Conservation (phyloP, 2,329 filamentous ascomycete species). For the Orbilia javanica region DNA sequence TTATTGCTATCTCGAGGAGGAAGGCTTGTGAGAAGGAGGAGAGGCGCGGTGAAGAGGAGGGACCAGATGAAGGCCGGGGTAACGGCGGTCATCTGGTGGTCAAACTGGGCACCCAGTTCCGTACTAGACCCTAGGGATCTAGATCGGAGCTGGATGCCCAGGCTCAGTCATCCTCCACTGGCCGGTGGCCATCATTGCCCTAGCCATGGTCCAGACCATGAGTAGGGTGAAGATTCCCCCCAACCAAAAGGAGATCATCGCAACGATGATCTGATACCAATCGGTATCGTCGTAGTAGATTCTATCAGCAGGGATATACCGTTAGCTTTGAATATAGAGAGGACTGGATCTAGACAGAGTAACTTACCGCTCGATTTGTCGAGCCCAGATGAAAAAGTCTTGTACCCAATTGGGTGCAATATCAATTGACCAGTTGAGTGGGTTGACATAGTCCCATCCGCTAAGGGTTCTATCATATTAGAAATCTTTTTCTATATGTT, state of each 20-base stretch:
- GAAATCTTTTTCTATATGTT: background rate
- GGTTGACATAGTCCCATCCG: background rate
- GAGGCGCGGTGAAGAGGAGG: background rate
- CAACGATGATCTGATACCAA: background rate
- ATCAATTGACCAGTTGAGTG: background rate
- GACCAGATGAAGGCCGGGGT: background rate
- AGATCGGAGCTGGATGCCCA: background rate
- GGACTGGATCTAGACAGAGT: background rate
- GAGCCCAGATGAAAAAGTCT: background rate
- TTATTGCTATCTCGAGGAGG: too few species aligned
- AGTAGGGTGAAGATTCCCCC: background rate
- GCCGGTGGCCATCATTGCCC: background rate
- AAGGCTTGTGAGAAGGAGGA: background rate
- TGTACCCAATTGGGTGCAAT: background rate
- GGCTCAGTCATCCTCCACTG: background rate
- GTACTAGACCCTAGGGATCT: background rate
- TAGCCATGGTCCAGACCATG: conserved; percentile 1
- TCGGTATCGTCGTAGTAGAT: conserved; percentile 2
- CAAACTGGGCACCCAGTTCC: background rate
- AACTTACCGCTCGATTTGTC: background rate
- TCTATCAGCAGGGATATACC: background rate
- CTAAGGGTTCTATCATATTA: background rate
- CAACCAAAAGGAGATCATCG: background rate
- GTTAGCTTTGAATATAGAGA: background rate
- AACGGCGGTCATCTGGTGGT: too few species aligned